Evolutionary conservation across 1,284 basidiomycete genomes (phyloP), one percentile per base, ranked within the genome.

Genomic region (Xerocomus minutiporus): DNA sequence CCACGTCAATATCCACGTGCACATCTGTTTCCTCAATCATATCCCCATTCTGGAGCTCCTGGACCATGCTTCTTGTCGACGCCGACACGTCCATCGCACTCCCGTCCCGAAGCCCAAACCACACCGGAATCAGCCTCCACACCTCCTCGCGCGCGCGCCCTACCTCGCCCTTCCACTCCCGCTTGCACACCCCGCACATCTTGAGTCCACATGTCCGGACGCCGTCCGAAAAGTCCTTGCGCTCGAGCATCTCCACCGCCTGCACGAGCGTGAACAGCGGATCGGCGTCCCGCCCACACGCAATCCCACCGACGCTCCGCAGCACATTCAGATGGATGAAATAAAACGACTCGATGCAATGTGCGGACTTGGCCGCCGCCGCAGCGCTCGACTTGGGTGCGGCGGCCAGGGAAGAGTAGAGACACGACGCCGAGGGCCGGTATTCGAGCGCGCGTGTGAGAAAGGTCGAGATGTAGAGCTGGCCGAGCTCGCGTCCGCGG

Each of bases 261-360:
- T 87, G 86, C 8, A 73, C 61, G 39, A 88, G 76, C 52, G 84
- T 83, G 62, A 77, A 86, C 23, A 88, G 67, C 53, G 84, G 83
- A 61, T 88, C 86, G 4, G 82, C 86, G 61, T 88, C 86, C 29
- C 86, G 74, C 42, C 86, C 86, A 50, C 73, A 76, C 2, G 84
- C 79, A 56, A 88, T 81, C 0, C 86, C 86, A 1, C 83, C 81
- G 46, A 88, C 77, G 25, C 82, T 77, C 50, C 86, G 80, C 41
- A 88, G 70, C 28, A 85, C 70, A 64, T 88, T 87, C 54, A 88
- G 77, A 71, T 80, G 80, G 70, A 89, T 81, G 64, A 83, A 86
- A 67, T 86, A 84, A 69, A 84, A 86, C 12, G 85, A 84, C 55
- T 87, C 83, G 54, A 72, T 71, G 67, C 86, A 88, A 28, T 57